Conservation (phyloP, 164 flowering plant species). For the Vitis rupestris region DNA sequence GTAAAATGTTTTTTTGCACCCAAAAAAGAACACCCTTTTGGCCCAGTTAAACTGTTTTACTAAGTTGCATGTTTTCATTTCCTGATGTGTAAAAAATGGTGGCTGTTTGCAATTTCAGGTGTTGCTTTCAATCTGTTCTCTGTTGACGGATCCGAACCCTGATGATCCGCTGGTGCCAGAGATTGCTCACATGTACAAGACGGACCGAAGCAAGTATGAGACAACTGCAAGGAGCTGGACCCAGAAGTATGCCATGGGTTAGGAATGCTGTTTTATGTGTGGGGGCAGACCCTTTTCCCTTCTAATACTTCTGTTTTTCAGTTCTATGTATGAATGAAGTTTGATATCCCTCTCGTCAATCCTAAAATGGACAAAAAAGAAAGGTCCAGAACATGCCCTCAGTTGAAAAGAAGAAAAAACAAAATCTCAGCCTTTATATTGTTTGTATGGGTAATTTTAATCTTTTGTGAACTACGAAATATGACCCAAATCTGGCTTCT, state of each 20-base stretch:
- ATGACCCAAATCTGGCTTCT: neutral
- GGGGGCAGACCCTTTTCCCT: neutral
- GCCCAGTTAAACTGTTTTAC: too few relatives aligned
- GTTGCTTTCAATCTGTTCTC: conserved; percentile 74
- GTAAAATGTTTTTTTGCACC: too few relatives aligned
- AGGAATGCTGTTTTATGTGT: conserved; percentile 9
- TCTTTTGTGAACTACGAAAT: conserved; percentile 7
- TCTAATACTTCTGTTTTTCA: neutral
- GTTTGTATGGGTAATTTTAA: conserved; percentile 19
- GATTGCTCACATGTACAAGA: conserved; percentile 90
- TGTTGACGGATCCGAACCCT: conserved; percentile 80
- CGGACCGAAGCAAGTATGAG: conserved; percentile 75
- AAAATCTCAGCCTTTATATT: neutral
- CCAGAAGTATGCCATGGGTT: conserved; percentile 90
- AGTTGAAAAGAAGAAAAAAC: neutral
- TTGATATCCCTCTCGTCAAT: conserved; percentile 12
- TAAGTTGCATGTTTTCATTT: too few relatives aligned
- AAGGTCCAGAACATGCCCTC: conserved; percentile 10
- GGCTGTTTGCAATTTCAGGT: conserved; percentile 35
- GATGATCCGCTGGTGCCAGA: conserved; percentile 87
- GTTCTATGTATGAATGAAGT: conserved; percentile 20
- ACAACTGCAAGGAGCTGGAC: conserved; percentile 89
- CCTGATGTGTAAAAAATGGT: too few relatives aligned
- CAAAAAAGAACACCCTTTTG: neutral
- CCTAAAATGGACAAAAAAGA: conserved; percentile 12